These are phyloP conservation scores for Condylostoma magnum DNA, from an alignment of 169 alveolate species.

Conservation along the genomic window DNA sequence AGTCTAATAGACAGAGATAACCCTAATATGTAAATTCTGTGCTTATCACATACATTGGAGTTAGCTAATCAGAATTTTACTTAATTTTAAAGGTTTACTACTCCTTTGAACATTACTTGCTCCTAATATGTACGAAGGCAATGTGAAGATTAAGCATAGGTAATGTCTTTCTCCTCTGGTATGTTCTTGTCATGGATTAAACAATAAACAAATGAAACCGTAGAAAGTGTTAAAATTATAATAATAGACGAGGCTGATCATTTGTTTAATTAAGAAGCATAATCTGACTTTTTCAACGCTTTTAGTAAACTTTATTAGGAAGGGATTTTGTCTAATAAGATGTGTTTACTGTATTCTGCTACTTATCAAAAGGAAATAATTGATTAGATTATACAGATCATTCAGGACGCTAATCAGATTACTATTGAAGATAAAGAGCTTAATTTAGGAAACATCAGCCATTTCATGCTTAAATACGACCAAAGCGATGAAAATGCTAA, in stretches of 20 bases:
- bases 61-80: slow-evolving; percentile 50
- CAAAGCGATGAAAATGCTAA: too few species aligned
- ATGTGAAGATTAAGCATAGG: too few species aligned
- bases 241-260: slow-evolving; percentile 74
- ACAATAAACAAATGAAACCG: slow-evolving; percentile 21
- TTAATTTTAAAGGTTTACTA: slow-evolving; percentile 35
- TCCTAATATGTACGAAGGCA: too few species aligned
- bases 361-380: slow-evolving; percentile 98
- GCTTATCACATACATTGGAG: slow-evolving; percentile 70
- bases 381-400: slow-evolving; percentile 52
- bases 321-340: slow-evolving; percentile 41
- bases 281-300: background rate
- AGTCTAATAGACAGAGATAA: slow-evolving; percentile 54
- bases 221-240: slow-evolving; percentile 43
- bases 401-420: background rate
- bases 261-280: slow-evolving; percentile 28
- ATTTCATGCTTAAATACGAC: background rate
- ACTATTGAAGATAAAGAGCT: slow-evolving; percentile 14
- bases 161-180: too few species aligned
- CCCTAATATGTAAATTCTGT: slow-evolving; percentile 46
- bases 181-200: background rate
- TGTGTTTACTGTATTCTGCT: slow-evolving; percentile 96
- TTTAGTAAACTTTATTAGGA: background rate
- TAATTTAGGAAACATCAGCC: background rate
- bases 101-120: slow-evolving; percentile 36